Base-by-base conservation (phyloP, 2,329 filamentous ascomycete species). In the Elsinoe arachidis region DNA sequence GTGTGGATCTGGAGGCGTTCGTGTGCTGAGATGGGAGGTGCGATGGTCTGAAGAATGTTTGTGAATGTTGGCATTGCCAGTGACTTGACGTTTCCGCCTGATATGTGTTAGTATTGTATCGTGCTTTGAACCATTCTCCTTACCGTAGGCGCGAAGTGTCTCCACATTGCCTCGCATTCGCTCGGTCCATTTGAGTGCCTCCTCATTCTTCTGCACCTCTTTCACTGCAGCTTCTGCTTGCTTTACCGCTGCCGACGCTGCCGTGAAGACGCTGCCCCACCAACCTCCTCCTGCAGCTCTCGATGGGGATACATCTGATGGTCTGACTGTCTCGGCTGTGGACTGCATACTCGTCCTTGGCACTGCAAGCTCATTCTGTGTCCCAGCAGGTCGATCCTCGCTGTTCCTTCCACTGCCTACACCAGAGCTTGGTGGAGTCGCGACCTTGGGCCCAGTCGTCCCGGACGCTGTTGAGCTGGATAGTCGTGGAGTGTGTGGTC, bases 1-100 rank as follows among this genome's bases (percentile, higher is more conserved):
- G 93, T 95, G 76, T 99, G 93, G 66, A 99, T 97, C 66, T 95
- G 87, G 6, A 99, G 86, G 52, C 92, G 88, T 74, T 99, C 93
- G 74, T 99, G 93, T 7, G 92, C 93, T 57, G 90, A 91, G 68
- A 99, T 99, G 10, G 93, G 93, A 46, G 93, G 93, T 0, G 93
- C 93, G 62, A 99, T 85, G 23, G 91, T 96, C 72, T 97, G 89
- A 61, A 99, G 83, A 66, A 99, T 87, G 68, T 90, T 90, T 69
- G 91, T 92, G 69, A 99, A 96, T 46, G 93, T 96, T 30, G 93
- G 93, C 33, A 99, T 78, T 58, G 93, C 93, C 65, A 90, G 87
- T 65, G 86, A 86, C 65, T 86, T 85, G 61, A 96, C 78, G 69
- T 96, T 91, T 68, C 90, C 91, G 63, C 91, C 91, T 96, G 68